A percentile compares a stretch with the other conserved stretches of the same genome.
Evolutionary conservation across 768 basidiomycete species (phyloP).

Genomic region (Sarcodon aspratus): DNA sequence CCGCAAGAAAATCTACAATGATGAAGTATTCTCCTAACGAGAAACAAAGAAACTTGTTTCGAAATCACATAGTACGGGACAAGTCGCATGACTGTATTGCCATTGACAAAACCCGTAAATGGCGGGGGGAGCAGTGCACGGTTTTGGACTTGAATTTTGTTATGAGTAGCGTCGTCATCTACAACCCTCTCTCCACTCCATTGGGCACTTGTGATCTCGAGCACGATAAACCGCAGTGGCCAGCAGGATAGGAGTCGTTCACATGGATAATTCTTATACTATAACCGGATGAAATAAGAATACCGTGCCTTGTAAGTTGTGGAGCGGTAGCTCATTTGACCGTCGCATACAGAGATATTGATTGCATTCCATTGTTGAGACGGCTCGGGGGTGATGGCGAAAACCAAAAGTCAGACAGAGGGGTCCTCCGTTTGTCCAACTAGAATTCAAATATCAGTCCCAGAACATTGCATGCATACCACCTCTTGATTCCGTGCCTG

Average conservation of each 20-base stretch:
- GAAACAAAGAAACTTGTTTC: slow-evolving; percentile 12
- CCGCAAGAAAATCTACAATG: slow-evolving; percentile 22
- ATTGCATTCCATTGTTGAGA: slow-evolving; percentile 7
- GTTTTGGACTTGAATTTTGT: slow-evolving; percentile 14
- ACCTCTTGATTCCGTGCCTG: too few relatives aligned
- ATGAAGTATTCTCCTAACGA: neutral
- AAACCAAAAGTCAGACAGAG: too few relatives aligned
- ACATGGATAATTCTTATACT: slow-evolving; percentile 19
- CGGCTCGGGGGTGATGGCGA: too few relatives aligned
- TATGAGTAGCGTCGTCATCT: slow-evolving; percentile 18
- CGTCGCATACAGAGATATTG: slow-evolving; percentile 14
- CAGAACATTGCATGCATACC: too few relatives aligned
- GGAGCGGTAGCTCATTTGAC: slow-evolving; percentile 15
- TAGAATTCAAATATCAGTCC: too few relatives aligned
- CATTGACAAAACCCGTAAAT: slow-evolving; percentile 24
- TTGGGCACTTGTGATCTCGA: slow-evolving; percentile 17
- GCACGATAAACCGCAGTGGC: slow-evolving; percentile 18
- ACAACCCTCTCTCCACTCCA: slow-evolving; percentile 13
- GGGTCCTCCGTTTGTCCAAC: too few relatives aligned
- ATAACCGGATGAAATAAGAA: slow-evolving; percentile 10
- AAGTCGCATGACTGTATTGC: slow-evolving; percentile 20
- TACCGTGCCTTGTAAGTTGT: slow-evolving; percentile 18
- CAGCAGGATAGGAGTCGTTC: slow-evolving; percentile 19
- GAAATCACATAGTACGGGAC: slow-evolving; percentile 24
- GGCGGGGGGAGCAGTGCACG: slow-evolving; percentile 20